phyloP scores from a whole-genome alignment of 768 basidiomycete species.

The Inosperma sp. region DNA sequence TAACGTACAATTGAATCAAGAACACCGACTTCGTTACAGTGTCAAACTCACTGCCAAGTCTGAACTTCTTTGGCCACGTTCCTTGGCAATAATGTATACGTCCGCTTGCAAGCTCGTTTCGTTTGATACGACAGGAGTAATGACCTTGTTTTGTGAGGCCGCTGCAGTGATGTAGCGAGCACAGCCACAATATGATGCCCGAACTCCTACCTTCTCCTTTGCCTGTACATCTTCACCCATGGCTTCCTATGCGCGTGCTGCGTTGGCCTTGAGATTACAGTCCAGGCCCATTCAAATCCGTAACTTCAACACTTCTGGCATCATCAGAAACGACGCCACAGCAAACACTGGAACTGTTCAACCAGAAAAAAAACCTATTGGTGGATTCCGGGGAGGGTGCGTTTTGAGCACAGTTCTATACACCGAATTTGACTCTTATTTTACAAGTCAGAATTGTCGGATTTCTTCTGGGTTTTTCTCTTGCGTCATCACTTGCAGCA shows the following conservation, averaged over 20 bases:
- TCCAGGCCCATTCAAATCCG: constrained; percentile 23
- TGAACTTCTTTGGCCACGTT: no score
- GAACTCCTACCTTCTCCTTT: no score
- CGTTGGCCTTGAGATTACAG: constrained; percentile 8
- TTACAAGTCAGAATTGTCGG: constrained; percentile 59
- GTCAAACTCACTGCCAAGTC: no score
- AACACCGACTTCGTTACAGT: no score
- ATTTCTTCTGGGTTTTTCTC: constrained; percentile 85
- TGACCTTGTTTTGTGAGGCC: no score
- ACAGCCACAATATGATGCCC: no score
- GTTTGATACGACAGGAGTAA: no score
- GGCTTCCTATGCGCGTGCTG: constrained; percentile 16
- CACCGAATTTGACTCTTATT: constrained; percentile 3
- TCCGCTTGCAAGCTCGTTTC: no score
- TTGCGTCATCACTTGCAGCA: constrained; percentile 81
- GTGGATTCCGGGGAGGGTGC: constrained; percentile 65
- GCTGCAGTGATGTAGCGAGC: no score
- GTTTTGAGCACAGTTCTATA: constrained; percentile 15
- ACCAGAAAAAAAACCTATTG: constrained; percentile 68
- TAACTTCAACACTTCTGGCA: constrained; percentile 40
- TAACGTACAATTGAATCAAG: no score
- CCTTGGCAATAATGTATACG: no score
- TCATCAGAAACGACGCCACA: constrained; percentile 39
- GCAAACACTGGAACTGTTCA: constrained; percentile 53
- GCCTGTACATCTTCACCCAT: no score